These are phyloP conservation scores for Globisporangium spinosum DNA, from an alignment of 352 stramenopile genomes.

Conservation along the genomic window DNA sequence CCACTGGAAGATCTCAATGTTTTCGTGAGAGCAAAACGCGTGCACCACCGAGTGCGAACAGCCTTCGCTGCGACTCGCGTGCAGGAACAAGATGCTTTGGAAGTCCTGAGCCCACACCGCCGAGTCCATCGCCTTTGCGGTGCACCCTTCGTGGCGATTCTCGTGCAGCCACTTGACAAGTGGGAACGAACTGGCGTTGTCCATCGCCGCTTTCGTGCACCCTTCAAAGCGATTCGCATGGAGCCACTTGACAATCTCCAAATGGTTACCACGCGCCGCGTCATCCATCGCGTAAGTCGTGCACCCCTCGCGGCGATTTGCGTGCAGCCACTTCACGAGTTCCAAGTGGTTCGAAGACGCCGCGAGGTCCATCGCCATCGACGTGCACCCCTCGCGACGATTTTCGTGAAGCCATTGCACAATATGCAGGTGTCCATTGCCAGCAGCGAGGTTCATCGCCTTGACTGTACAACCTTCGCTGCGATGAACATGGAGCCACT, in stretches of 20 bases:
- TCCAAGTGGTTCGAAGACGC: slow-evolving; percentile 4
- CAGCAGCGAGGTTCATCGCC: slow-evolving; percentile 3
- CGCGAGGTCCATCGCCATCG: background rate
- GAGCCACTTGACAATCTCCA: slow-evolving; percentile 1
- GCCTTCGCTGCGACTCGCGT: background rate
- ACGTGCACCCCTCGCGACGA: background rate
- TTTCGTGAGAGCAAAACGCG: background rate
- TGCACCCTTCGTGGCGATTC: slow-evolving; percentile 3
- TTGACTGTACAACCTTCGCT: slow-evolving; percentile 5
- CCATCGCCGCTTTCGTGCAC: slow-evolving; percentile 3
- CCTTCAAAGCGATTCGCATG: background rate
- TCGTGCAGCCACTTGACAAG: slow-evolving; percentile 1
- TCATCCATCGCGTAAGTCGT: slow-evolving; percentile 4
- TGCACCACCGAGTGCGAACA: slow-evolving; percentile 2
- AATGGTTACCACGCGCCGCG: background rate
- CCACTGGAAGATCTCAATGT: slow-evolving; percentile 1
- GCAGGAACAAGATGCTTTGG: background rate
- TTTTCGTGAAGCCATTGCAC: slow-evolving; percentile 1
- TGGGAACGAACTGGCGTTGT: background rate
- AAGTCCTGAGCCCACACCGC: slow-evolving; percentile 2
- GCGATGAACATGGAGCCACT: background rate
- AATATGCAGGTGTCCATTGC: background rate
- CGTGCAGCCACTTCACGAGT: slow-evolving; percentile 3
- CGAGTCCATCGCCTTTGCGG: background rate
- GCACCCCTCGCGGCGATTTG: background rate